Evolutionary conservation across 345 rosid species (phyloP).

Genomic region (Ceriops tagal): DNA sequence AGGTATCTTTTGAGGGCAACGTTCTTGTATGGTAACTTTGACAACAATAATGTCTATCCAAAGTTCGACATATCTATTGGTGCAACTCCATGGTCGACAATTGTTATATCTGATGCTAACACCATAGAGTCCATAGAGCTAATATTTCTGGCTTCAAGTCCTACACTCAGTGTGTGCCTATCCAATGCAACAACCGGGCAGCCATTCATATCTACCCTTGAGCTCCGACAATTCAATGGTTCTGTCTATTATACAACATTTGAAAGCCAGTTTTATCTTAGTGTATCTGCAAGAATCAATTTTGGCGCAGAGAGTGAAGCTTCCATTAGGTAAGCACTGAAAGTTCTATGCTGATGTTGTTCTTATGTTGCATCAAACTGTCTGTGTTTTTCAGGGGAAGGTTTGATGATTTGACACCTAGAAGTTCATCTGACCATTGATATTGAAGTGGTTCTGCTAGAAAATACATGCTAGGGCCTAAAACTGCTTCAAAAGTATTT

Average conservation of each 20-base stretch:
- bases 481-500: background rate
- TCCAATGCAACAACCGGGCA: conserved; percentile 96
- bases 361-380: background rate
- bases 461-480: background rate
- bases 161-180: conserved; percentile 72
- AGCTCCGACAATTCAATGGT: conserved; percentile 93
- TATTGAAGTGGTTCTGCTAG: background rate
- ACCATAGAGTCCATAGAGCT: conserved; percentile 70
- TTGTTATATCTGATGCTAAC: conserved; percentile 71
- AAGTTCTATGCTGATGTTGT: background rate
- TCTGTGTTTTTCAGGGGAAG: no score
- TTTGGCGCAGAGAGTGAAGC: conserved; percentile 86
- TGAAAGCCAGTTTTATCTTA: conserved; percentile 68
- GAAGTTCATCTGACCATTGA: background rate
- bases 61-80: conserved; percentile 90
- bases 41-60: conserved; percentile 83
- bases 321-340: conserved; percentile 62
- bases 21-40: conserved; percentile 89
- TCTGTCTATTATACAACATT: conserved; percentile 59
- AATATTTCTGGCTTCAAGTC: conserved; percentile 73
- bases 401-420: background rate
- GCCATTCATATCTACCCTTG: conserved; percentile 97
- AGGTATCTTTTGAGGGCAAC: conserved; percentile 92
- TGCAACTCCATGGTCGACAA: conserved; percentile 85
- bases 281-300: conserved; percentile 86